Evolutionary conservation across 352 stramenopile genomes (phyloP).

Genomic region (Phytophthora cactorum): DNA sequence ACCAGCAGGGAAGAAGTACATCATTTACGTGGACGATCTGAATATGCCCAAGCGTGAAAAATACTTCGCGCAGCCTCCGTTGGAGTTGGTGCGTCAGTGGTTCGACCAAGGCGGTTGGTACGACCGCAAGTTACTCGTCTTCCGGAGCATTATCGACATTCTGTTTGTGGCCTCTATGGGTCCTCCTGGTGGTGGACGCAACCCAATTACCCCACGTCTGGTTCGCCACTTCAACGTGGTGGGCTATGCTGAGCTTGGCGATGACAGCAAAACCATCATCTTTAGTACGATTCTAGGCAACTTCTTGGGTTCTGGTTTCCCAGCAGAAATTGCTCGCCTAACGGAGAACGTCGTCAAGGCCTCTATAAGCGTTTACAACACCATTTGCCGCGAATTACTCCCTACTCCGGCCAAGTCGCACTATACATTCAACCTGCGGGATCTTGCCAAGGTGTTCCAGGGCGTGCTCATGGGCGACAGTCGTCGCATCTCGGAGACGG

Average conservation of each 20-base stretch:
- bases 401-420: conserved; percentile 95
- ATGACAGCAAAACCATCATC: conserved; percentile 91
- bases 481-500: conserved; percentile 64
- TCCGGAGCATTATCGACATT: conserved; percentile 90
- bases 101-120: conserved; percentile 96
- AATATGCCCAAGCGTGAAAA: conserved; percentile 97
- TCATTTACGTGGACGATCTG: conserved; percentile 96
- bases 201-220: conserved; percentile 91
- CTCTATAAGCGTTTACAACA: conserved; percentile 93
- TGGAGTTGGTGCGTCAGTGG: conserved; percentile 96
- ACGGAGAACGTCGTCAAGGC: conserved; percentile 76
- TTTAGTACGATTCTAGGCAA: conserved; percentile 93
- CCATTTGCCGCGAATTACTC: conserved; percentile 89
- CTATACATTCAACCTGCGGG: conserved; percentile 96
- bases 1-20: conserved; percentile 91
- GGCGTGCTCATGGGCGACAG: conserved; percentile 90
- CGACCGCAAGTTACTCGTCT: conserved; percentile 92
- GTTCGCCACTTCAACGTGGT: conserved; percentile 95
- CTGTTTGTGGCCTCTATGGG: conserved; percentile 93
- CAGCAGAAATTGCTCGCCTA: conserved; percentile 58
- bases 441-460: conserved; percentile 95
- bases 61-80: conserved; percentile 93
- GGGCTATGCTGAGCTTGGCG: conserved; percentile 90
- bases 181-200: conserved; percentile 91
- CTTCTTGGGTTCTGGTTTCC: conserved; percentile 63